Percentiles rank a stretch among this genome's conserved stretches.
These are phyloP conservation scores for Trichoderma lentiforme DNA, from an alignment of 2,329 filamentous ascomycete species.

Conservation along the genomic window DNA sequence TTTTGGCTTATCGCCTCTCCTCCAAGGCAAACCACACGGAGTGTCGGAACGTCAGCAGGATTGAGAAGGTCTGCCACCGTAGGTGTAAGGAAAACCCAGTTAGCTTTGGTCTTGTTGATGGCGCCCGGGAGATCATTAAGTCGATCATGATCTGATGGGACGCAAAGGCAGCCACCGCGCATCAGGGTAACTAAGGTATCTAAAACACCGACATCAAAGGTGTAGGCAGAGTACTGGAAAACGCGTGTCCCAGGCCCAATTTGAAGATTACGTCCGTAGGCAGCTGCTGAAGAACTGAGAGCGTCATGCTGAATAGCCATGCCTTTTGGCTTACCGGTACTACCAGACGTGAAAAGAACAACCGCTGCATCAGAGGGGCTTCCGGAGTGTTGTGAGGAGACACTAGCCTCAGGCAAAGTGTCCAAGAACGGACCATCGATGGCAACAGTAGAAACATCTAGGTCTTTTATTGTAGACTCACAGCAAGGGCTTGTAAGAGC, in stretches of 20 bases:
- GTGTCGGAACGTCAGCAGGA: not conserved
- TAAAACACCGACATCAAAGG: constrained; percentile 22
- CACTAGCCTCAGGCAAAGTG: not conserved
- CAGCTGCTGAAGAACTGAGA: constrained; percentile 4
- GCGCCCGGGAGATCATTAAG: constrained; percentile 17
- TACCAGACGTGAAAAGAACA: constrained; percentile 14
- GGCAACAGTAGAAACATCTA: not conserved
- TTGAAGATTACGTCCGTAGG: constrained; percentile 1
- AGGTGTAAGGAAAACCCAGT: constrained; percentile 20
- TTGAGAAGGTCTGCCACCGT: constrained; percentile 19
- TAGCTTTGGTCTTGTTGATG: constrained; percentile 13
- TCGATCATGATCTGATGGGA: constrained; percentile 20
- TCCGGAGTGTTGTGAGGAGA: not conserved
- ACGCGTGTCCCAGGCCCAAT: constrained; percentile 12
- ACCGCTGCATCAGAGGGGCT: not conserved
- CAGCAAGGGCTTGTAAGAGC: not conserved
- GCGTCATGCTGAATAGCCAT: constrained; percentile 4
- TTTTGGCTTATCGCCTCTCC: constrained; percentile 9
- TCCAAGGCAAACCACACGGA: not conserved
- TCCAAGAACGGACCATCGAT: not conserved
- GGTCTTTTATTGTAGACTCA: not conserved
- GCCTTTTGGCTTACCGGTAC: not conserved
- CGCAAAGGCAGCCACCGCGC: constrained; percentile 22
- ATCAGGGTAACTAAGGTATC: constrained; percentile 21
- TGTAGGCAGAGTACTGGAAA: constrained; percentile 22